Percentiles rank a stretch among this genome's conserved stretches.
Conservation (phyloP, 306 rosid genomes). For the Vigna trinervia region DNA sequence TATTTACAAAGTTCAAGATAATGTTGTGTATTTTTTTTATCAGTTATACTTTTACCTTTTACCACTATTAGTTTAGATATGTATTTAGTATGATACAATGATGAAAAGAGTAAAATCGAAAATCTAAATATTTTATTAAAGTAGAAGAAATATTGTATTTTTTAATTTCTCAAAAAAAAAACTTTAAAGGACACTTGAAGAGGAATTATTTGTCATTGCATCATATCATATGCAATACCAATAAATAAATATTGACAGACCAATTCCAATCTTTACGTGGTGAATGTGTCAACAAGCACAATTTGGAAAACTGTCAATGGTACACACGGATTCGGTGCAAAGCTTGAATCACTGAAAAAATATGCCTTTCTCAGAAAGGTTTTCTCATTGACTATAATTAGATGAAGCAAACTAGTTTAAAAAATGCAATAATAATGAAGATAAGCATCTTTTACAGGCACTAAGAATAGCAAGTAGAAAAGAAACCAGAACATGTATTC, state of each 20-base stretch:
- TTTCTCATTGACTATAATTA: conserved; percentile 38
- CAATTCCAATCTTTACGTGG: neutral
- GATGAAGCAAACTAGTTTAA: conserved; percentile 39
- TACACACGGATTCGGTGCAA: conserved; percentile 32
- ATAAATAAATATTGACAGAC: neutral
- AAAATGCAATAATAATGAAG: conserved; percentile 38
- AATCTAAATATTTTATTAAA: too few relatives aligned
- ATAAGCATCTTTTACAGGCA: conserved; percentile 46
- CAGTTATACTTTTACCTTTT: too few relatives aligned
- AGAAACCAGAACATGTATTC: conserved; percentile 42
- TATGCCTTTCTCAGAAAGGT: conserved; percentile 19
- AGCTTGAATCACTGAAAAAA: conserved; percentile 25
- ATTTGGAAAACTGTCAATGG: conserved; percentile 21
- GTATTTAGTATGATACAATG: too few relatives aligned
- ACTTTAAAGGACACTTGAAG: too few relatives aligned
- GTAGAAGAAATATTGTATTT: too few relatives aligned
- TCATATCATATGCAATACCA: neutral
- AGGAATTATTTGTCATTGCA: too few relatives aligned
- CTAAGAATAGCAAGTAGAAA: conserved; percentile 46
- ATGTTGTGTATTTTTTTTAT: too few relatives aligned
- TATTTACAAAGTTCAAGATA: too few relatives aligned
- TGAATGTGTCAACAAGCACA: neutral
- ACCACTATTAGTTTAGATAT: too few relatives aligned
- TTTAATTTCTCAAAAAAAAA: too few relatives aligned
- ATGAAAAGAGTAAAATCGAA: too few relatives aligned